phyloP scores from a whole-genome alignment of 768 basidiomycete species.

The Rhodosporidiobolus sp. region DNA sequence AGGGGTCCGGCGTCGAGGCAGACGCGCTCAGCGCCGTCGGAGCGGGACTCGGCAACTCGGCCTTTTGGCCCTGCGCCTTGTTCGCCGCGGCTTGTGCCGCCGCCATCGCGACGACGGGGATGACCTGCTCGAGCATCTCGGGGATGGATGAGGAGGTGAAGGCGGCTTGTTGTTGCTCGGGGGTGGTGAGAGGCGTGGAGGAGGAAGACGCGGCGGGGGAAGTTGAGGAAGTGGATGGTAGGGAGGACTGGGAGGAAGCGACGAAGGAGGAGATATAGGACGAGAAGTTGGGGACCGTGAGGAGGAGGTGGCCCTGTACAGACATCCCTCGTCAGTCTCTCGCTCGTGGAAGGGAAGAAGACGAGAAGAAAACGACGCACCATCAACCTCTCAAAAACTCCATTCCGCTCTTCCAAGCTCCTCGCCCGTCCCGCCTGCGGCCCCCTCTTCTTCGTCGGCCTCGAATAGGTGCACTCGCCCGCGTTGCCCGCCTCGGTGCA shows the following conservation, averaged over 20 bases:
- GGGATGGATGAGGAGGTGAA: not conserved
- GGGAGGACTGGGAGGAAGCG: not conserved
- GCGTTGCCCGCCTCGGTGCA: conserved; percentile 24
- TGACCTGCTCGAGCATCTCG: conserved; percentile 10
- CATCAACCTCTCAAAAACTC: conserved; percentile 18
- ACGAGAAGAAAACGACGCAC: conserved; percentile 3
- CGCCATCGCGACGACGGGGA: not conserved
- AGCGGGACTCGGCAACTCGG: not conserved
- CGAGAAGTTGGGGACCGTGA: conserved; percentile 3
- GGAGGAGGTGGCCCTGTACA: conserved; percentile 27
- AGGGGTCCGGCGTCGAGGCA: no score
- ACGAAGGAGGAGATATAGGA: conserved; percentile 2
- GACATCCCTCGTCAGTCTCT: not conserved
- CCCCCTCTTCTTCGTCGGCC: conserved; percentile 29
- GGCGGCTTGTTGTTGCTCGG: not conserved
- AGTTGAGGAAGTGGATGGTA: no score
- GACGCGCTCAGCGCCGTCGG: not conserved
- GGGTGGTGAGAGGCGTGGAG: conserved; percentile 9
- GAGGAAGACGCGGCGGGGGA: conserved; percentile 9
- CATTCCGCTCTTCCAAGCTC: conserved; percentile 19
- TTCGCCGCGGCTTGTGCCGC: not conserved
- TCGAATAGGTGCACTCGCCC: conserved; percentile 20
- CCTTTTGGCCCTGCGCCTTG: not conserved
- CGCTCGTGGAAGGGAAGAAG: no score
- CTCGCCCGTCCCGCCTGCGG: conserved; percentile 26